phyloP scores from a whole-genome alignment of 1,284 basidiomycete genomes.

The Microbotryum lychnidis-dioicae region DNA sequence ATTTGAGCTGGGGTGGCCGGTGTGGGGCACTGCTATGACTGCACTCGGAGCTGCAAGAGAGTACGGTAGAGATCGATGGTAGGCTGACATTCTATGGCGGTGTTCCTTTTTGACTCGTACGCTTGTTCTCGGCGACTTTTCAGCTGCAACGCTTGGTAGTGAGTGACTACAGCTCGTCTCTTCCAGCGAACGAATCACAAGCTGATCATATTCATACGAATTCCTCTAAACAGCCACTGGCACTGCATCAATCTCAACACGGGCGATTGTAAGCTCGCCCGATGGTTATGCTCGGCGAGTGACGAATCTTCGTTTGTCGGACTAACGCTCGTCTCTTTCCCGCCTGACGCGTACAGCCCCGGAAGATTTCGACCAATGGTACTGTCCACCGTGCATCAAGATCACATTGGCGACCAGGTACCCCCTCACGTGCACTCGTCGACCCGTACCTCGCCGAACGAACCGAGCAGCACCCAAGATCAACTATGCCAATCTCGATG shows the following conservation, averaged over 20 bases:
- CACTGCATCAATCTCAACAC: conserved; percentile 7
- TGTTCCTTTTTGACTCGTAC: neutral
- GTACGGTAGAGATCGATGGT: neutral
- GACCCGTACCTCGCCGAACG: conserved; percentile 15
- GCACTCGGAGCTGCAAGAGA: too few relatives aligned
- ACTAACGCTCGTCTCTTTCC: neutral
- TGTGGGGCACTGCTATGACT: neutral
- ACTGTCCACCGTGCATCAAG: conserved; percentile 12
- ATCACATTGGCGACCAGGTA: neutral
- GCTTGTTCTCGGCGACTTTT: neutral
- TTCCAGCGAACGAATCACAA: too few relatives aligned
- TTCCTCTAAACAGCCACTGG: conserved; percentile 16
- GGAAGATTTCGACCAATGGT: conserved; percentile 22
- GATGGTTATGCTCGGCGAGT: neutral
- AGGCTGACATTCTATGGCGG: too few relatives aligned
- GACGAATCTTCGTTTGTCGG: neutral
- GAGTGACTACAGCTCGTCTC: neutral
- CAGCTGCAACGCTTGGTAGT: conserved; percentile 21
- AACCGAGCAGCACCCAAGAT: conserved; percentile 35
- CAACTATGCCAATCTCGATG: conserved; percentile 65
- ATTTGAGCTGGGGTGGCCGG: neutral
- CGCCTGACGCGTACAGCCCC: neutral
- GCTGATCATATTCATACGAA: neutral
- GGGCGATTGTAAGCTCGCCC: conserved; percentile 6
- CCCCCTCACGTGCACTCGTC: conserved; percentile 9